Conservation (phyloP, 192 early-diverging fungal species). For the Podila verticillata region DNA sequence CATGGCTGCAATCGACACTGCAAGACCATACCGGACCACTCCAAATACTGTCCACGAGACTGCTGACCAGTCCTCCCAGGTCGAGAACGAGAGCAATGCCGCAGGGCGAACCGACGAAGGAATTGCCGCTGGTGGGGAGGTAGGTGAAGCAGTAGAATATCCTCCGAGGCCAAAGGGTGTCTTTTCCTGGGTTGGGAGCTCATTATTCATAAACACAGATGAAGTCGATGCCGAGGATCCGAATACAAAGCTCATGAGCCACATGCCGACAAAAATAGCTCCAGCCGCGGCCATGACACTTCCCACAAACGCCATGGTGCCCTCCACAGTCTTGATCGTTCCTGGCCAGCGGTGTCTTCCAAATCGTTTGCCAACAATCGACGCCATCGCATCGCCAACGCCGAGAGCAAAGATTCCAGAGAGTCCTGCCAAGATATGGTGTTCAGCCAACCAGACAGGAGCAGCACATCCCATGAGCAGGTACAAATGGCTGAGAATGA, state of each 20-base stretch:
- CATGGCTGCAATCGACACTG: slow-evolving; percentile 60
- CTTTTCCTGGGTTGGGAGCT: background rate
- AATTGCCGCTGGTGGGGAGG: background rate
- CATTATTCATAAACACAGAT: background rate
- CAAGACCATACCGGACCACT: slow-evolving; percentile 33
- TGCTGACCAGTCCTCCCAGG: slow-evolving; percentile 39
- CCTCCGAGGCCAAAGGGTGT: background rate
- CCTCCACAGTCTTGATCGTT: slow-evolving; percentile 86
- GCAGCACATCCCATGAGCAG: slow-evolving; percentile 90
- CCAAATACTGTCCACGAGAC: slow-evolving; percentile 33
- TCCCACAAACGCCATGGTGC: slow-evolving; percentile 82
- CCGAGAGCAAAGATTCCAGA: slow-evolving; percentile 90
- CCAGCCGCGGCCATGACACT: slow-evolving; percentile 66
- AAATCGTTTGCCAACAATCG: slow-evolving; percentile 79
- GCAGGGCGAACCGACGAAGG: slow-evolving; percentile 24
- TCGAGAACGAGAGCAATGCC: slow-evolving; percentile 27
- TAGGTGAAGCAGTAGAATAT: background rate
- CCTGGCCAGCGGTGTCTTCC: slow-evolving; percentile 81
- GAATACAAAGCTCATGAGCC: slow-evolving; percentile 47
- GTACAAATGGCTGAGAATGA: slow-evolving; percentile 91
- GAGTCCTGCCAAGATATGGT: slow-evolving; percentile 59
- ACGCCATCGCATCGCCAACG: slow-evolving; percentile 91
- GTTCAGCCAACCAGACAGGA: slow-evolving; percentile 85
- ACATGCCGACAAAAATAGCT: slow-evolving; percentile 43
- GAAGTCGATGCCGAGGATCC: slow-evolving; percentile 9